Conservation (phyloP, 805 yeast genomes). For the Saturnispora serradocipensis region DNA sequence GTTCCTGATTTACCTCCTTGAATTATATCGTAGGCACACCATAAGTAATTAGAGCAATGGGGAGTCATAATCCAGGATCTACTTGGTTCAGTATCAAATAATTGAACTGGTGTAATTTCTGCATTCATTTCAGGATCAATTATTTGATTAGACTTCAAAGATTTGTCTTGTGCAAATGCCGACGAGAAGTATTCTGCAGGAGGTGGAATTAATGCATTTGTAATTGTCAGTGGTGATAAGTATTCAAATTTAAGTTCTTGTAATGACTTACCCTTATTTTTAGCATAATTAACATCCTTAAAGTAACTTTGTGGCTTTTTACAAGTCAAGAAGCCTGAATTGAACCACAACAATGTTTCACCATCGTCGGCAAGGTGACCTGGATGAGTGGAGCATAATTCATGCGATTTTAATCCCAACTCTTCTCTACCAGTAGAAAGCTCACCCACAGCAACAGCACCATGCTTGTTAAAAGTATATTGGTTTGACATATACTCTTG, state of each 20-base stretch:
- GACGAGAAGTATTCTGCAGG: slow-evolving; percentile 30
- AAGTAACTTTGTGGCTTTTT: slow-evolving; percentile 35
- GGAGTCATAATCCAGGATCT: slow-evolving; percentile 47
- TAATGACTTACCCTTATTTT: slow-evolving; percentile 19
- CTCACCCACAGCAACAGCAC: slow-evolving; percentile 52
- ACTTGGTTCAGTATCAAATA: slow-evolving; percentile 34
- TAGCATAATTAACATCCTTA: slow-evolving; percentile 29
- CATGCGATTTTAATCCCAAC: slow-evolving; percentile 21
- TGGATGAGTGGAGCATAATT: slow-evolving; percentile 55
- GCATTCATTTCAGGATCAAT: slow-evolving; percentile 8
- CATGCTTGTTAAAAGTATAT: slow-evolving; percentile 39
- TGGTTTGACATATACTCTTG: slow-evolving; percentile 46
- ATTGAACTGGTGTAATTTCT: slow-evolving; percentile 6
- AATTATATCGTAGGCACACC: slow-evolving; percentile 53
- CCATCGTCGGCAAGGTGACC: slow-evolving; percentile 49
- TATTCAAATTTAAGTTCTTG: slow-evolving; percentile 31
- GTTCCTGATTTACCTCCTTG: slow-evolving; percentile 47
- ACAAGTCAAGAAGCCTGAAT: slow-evolving; percentile 61
- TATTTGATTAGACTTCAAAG: slow-evolving; percentile 2
- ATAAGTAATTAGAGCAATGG: slow-evolving; percentile 46
- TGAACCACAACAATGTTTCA: slow-evolving; percentile 51
- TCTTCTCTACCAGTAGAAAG: slow-evolving; percentile 16
- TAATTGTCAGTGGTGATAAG: slow-evolving; percentile 33
- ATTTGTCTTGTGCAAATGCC: slow-evolving; percentile 2
- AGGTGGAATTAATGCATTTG: slow-evolving; percentile 45